Conservation (phyloP, 768 basidiomycete species). For the Sarcodon sp. region DNA sequence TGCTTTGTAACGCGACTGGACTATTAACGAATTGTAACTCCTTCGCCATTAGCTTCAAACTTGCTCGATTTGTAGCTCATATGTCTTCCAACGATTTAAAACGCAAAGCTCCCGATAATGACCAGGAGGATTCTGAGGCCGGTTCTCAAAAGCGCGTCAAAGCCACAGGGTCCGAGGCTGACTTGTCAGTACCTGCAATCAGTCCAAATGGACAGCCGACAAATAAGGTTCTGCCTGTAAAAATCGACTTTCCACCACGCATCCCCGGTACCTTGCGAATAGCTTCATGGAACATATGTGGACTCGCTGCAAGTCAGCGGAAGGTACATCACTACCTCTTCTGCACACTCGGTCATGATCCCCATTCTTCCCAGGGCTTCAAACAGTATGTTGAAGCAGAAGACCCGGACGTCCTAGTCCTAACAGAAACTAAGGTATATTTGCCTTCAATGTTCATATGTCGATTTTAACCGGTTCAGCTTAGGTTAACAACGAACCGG, state of each 20-base stretch:
- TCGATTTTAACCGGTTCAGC: not conserved
- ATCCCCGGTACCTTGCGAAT: conserved; percentile 36
- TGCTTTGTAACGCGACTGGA: too few relatives aligned
- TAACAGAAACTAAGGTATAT: conserved; percentile 77
- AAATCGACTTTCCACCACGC: conserved; percentile 43
- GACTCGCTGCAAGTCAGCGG: conserved; percentile 61
- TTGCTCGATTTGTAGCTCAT: too few relatives aligned
- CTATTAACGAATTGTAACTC: too few relatives aligned
- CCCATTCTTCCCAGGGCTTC: conserved; percentile 43
- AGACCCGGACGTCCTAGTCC: conserved; percentile 70
- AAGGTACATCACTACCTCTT: conserved; percentile 35
- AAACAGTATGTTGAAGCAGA: conserved; percentile 75
- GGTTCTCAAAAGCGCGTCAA: not conserved
- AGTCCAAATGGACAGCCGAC: conserved; percentile 44
- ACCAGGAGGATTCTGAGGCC: too few relatives aligned
- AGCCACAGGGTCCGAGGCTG: not conserved
- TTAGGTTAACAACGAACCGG: conserved; percentile 62
- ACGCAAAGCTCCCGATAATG: too few relatives aligned
- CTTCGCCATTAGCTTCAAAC: too few relatives aligned
- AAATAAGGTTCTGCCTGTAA: conserved; percentile 58
- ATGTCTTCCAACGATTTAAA: too few relatives aligned
- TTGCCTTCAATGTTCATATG: not conserved
- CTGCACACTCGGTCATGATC: not conserved
- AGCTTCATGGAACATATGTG: conserved; percentile 72
- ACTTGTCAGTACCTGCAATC: not conserved